Evolutionary conservation across 345 rosid genomes (phyloP), one percentile per base, ranked within the genome.

Genomic region (Combretum micranthum): DNA sequence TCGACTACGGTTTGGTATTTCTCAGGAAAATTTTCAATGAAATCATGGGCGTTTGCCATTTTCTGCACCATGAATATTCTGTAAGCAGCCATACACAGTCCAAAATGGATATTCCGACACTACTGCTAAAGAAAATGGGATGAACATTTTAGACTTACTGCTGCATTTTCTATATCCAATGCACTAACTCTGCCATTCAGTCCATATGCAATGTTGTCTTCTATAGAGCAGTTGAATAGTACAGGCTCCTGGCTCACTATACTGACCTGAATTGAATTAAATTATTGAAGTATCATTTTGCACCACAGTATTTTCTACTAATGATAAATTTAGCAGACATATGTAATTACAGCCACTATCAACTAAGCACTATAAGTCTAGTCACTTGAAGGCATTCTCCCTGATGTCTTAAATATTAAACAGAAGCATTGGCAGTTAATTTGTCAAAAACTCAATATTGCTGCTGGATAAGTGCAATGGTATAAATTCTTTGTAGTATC

Each of bases 191-290:
- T 79, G 37, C 93, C 89, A 32, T 83, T 73, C 56, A 69, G 76
- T 20, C 98, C 98, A 57, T 83, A 84, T 0, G 93, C 86, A 42
- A 81, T 81, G 66, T 81, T 81, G 58, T 81, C 77, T 63, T 76
- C 83, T 3, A 81, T 52, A 0, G 86, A 69, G 44, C 83, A 78
- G 53, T 81, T 78, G 69, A 81, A 81, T 52, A 88, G 96, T 74
- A 84, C 73, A 1, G 98, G 98, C 75, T 92, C 98, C 68, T 92
- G 98, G 77, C 98, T 92, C 51, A 92, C 98, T 75, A 92, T 88
- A 69, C 96, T 88, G 44, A 86, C 69, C 98, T 92, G 79, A 44
- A 69, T 44, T 15, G 2, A 57, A 20, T 32, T 6, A 26, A 23
- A 57, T 14, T 14, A 5, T 57, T 57, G 13, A 57, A 21, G 32